Evolutionary conservation across 768 basidiomycete species (phyloP), one percentile per base, ranked within the genome.

Genomic region (Leccinum variicolor): DNA sequence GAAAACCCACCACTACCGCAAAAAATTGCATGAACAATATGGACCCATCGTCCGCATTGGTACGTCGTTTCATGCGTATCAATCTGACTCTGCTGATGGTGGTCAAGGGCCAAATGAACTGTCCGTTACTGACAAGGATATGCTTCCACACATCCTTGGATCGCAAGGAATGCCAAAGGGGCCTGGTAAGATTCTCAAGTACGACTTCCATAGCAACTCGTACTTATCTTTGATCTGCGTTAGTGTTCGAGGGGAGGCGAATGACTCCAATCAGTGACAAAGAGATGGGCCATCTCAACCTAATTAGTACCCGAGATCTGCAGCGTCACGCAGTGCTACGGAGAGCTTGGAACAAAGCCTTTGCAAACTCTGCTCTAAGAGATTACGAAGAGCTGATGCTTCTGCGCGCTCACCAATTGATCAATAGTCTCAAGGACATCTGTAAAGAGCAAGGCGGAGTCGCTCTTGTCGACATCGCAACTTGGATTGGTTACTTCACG

Each of bases 31-130:
- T 46, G 63, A 62, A 28, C 23, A 31, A 34, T 74, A 75, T 52
- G 75, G 74, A 6, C 26, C 69, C 13, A 68, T 73, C 53, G 61
- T 76, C 47, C 68, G 75, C 19, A 68, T 69, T 26, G 73, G 73
- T 75, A 55, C 3, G 61, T 19, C 45, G 46, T 34, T 31, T 14
- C n/a, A 15, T 29, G 14, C 3, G n/a, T 33, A 23, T 63, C 50
- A 28, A 23, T 28, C 21, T 55, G 14, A 39, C 11, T 21, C 34
- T 48, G 17, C 45, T 66, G 50, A 68, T 50, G 23, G 28, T 39
- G 21, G 29, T 53, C 48, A 55, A 77, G 75, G 76, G 13, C 76
- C 76, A 33, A 75, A 76, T 33, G 75, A 76, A 54, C 55, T 76
- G 7, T 75, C 75, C 29, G 55, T 77, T 21, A 60, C 55, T 7